Evolutionary conservation across 176 grass and related monocot species (phyloP).

Genomic region (Chrysopogon serrulatus): DNA sequence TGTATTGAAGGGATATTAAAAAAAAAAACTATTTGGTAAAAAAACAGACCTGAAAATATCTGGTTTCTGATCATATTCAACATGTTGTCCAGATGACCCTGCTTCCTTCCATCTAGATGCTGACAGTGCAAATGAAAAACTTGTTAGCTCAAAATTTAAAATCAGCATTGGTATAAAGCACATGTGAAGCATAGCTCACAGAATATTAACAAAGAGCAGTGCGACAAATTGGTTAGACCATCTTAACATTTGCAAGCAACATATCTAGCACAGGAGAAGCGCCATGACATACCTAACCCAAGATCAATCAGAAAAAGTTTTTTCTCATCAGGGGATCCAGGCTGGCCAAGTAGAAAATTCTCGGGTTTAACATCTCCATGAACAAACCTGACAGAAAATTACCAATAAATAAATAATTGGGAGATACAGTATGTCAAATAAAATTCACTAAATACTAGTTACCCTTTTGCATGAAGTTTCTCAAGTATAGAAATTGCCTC

Average conservation of each 20-base stretch:
- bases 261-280: slow-evolving; percentile 13
- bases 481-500: slow-evolving; percentile 97
- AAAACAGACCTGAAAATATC: slow-evolving; percentile 88
- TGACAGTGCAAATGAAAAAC: slow-evolving; percentile 31
- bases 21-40: background rate
- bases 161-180: background rate
- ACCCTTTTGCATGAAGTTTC: slow-evolving; percentile 94
- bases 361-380: slow-evolving; percentile 99
- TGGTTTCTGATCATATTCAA: slow-evolving; percentile 95
- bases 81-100: slow-evolving; percentile 76
- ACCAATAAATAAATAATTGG: background rate
- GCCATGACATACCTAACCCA: slow-evolving; percentile 65
- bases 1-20: slow-evolving; percentile 18
- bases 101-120: slow-evolving; percentile 96
- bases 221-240: background rate
- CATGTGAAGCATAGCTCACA: background rate
- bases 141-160: background rate
- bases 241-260: background rate
- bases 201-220: background rate
- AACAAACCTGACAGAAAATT: slow-evolving; percentile 75
- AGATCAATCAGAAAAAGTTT: slow-evolving; percentile 98
- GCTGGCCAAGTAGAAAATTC: slow-evolving; percentile 97
- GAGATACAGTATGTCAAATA: background rate
- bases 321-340: slow-evolving; percentile 94
- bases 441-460: slow-evolving; percentile 9